These are phyloP conservation scores for Lentinula edodes DNA, from an alignment of 768 basidiomycete genomes.

Conservation along the genomic window DNA sequence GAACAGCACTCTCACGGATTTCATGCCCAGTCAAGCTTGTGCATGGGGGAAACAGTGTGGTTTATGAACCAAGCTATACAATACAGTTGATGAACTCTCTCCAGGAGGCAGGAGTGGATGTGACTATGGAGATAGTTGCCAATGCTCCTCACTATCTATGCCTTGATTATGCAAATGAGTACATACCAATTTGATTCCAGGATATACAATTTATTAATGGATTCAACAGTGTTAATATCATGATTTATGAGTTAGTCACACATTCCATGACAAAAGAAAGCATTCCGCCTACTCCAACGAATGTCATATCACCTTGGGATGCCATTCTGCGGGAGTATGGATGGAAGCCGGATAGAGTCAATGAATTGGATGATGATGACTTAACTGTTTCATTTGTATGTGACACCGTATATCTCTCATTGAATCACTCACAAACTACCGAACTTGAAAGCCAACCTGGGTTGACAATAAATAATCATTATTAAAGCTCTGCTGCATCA, in stretches of 20 bases:
- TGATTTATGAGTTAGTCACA: neutral
- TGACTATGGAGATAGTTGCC: slow-evolving; percentile 6
- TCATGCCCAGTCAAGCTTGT: slow-evolving; percentile 16
- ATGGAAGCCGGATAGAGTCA: neutral
- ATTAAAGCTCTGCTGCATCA: too few relatives aligned
- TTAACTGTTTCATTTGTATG: neutral
- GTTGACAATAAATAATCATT: too few relatives aligned
- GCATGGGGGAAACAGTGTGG: slow-evolving; percentile 19
- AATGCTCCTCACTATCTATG: slow-evolving; percentile 17
- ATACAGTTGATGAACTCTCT: slow-evolving; percentile 13
- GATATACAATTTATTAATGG: neutral
- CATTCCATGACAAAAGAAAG: neutral
- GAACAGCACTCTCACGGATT: slow-evolving; percentile 12
- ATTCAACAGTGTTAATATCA: neutral
- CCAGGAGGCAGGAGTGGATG: slow-evolving; percentile 14
- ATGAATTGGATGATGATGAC: neutral
- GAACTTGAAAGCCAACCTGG: too few relatives aligned
- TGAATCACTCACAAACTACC: too few relatives aligned
- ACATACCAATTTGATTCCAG: neutral
- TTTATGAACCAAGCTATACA: slow-evolving; percentile 12
- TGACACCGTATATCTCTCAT: neutral
- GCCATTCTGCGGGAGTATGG: neutral
- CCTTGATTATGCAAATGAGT: slow-evolving; percentile 13
- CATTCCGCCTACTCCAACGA: neutral
- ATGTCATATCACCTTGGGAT: slow-evolving; percentile 2